Conservation (phyloP, 164 flowering plant species). For the Malania oleifera region DNA sequence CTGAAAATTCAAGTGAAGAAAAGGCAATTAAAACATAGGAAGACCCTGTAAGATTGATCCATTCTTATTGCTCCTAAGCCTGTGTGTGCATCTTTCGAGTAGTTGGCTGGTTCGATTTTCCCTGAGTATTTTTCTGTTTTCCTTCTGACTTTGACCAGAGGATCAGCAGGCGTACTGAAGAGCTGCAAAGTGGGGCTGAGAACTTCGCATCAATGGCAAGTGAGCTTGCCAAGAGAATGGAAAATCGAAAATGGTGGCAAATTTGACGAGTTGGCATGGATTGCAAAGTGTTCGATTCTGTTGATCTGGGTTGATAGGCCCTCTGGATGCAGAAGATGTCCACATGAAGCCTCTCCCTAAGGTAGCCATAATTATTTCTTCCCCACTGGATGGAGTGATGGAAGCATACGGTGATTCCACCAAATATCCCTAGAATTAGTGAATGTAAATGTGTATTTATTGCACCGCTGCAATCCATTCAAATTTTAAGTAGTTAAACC, state of each 20-base stretch:
- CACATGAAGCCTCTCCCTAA: not conserved
- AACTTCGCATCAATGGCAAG: not conserved
- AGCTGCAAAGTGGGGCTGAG: conserved; percentile 2
- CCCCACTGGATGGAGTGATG: not conserved
- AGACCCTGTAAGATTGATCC: too few relatives aligned
- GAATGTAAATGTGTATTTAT: not conserved
- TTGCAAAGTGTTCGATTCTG: not conserved
- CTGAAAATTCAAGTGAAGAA: too few relatives aligned
- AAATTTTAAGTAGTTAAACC: too few relatives aligned
- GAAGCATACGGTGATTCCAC: too few relatives aligned
- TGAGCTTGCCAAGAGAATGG: conserved; percentile 1
- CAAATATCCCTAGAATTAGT: too few relatives aligned
- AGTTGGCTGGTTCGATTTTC: not conserved
- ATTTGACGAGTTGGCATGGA: not conserved
- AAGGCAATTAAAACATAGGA: too few relatives aligned
- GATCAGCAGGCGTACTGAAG: not conserved
- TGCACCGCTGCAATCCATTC: too few relatives aligned
- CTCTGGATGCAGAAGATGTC: not conserved
- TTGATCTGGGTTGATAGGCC: not conserved
- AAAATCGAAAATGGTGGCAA: not conserved
- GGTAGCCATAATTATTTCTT: not conserved
- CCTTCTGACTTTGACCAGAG: not conserved
- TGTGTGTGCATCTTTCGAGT: not conserved
- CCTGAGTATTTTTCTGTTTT: not conserved
- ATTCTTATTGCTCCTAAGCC: too few relatives aligned